Evolutionary conservation across 768 basidiomycete species (phyloP).

Genomic region (Pluteus cervinus): DNA sequence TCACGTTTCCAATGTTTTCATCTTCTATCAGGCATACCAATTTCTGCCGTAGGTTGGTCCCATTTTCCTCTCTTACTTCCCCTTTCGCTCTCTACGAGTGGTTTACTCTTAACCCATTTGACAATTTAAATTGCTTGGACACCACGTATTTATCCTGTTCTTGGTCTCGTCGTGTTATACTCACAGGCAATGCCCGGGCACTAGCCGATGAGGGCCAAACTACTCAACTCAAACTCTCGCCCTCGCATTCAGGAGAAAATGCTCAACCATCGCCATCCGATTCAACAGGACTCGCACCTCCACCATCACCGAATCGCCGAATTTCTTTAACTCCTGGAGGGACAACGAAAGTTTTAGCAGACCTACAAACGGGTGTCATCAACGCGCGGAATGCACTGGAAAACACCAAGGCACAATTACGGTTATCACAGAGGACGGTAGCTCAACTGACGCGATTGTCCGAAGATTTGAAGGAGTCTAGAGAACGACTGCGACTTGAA

Average conservation of each 20-base stretch:
- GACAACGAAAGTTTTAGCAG: slow-evolving; percentile 84
- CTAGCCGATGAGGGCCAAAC: slow-evolving; percentile 67
- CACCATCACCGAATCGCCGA: slow-evolving; percentile 49
- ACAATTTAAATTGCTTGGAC: background rate
- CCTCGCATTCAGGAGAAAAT: too few species aligned
- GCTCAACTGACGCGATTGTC: slow-evolving; percentile 80
- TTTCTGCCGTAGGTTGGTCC: slow-evolving; percentile 69
- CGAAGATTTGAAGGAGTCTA: slow-evolving; percentile 83
- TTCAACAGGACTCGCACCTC: slow-evolving; percentile 35
- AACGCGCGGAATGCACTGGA: slow-evolving; percentile 78
- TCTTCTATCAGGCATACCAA: slow-evolving; percentile 56
- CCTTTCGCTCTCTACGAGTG: slow-evolving; percentile 7
- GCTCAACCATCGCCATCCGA: slow-evolving; percentile 29
- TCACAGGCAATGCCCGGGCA: slow-evolving; percentile 74
- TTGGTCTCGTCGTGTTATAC: slow-evolving; percentile 17
- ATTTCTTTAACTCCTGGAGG: slow-evolving; percentile 66
- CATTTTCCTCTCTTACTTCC: slow-evolving; percentile 7
- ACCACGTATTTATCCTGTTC: slow-evolving; percentile 11
- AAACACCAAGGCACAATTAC: slow-evolving; percentile 77
- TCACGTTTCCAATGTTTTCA: slow-evolving; percentile 13
- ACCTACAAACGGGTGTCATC: slow-evolving; percentile 78
- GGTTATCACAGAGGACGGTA: slow-evolving; percentile 77
- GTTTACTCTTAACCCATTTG: slow-evolving; percentile 4
- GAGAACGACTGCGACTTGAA: slow-evolving; percentile 76
- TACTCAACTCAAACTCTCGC: slow-evolving; percentile 24